Percentiles rank a stretch among this genome's conserved stretches.
Conservation (phyloP, 2,329 filamentous ascomycete species). For the Polychaeton citri region DNA sequence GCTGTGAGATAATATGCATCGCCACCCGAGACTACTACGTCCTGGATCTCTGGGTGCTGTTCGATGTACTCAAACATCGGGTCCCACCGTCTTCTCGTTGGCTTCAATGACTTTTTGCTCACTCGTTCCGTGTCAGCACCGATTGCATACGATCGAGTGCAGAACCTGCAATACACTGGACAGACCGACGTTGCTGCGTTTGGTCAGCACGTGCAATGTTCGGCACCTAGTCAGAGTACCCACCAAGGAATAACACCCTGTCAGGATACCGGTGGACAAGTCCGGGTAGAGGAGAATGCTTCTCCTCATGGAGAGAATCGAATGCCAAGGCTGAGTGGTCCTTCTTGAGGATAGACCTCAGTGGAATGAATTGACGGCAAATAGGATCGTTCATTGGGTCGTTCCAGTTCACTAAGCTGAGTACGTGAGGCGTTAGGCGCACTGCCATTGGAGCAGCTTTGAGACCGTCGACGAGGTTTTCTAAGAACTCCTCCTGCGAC, state of each 20-base stretch:
- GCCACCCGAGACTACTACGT: conserved; percentile 51
- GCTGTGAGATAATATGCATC: conserved; percentile 46
- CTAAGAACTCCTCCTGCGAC: conserved; percentile 40
- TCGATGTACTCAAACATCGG: conserved; percentile 44
- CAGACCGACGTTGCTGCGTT: conserved; percentile 48
- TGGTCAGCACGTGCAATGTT: background rate
- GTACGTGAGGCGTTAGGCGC: conserved; percentile 46
- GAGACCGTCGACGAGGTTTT: conserved; percentile 41
- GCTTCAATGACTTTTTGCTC: conserved; percentile 17
- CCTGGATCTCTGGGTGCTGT: conserved; percentile 34
- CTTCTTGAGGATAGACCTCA: conserved; percentile 37
- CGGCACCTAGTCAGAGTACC: conserved; percentile 8
- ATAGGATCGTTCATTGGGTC: conserved; percentile 47
- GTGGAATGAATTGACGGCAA: conserved; percentile 46
- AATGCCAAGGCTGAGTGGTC: conserved; percentile 43
- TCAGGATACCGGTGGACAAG: conserved; percentile 52
- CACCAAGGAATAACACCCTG: conserved; percentile 49
- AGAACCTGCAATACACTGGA: conserved; percentile 50
- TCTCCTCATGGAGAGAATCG: conserved; percentile 46
- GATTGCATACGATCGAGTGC: conserved; percentile 47
- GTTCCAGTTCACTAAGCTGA: conserved; percentile 46
- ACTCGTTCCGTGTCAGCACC: conserved; percentile 42
- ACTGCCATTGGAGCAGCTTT: conserved; percentile 45
- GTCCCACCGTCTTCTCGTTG: conserved; percentile 39
- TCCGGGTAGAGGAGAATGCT: conserved; percentile 43